phyloP scores from a whole-genome alignment of 192 early-diverging fungal species.

The Backusella liffmaniae region DNA sequence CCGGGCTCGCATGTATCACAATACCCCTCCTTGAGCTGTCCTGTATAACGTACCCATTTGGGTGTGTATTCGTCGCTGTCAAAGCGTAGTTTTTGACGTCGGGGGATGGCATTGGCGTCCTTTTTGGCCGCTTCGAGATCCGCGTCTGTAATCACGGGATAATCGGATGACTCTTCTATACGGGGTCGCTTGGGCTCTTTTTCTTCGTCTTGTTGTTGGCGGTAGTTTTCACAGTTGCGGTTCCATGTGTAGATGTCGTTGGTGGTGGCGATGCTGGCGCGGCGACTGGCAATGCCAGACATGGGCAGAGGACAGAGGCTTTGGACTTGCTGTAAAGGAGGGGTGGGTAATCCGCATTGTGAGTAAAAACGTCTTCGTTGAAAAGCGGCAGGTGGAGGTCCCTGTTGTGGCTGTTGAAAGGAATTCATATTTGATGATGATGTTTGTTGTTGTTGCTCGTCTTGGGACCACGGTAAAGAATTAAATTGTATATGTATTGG shows the following conservation, averaged over 20 bases:
- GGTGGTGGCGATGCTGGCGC: neutral
- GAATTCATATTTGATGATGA: neutral
- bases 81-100: conserved; percentile 70
- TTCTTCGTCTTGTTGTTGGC: neutral
- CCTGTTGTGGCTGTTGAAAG: neutral
- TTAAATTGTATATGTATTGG: conserved; percentile 1
- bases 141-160: conserved; percentile 27
- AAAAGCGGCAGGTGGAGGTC: neutral
- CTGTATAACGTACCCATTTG: conserved; percentile 73
- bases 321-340: neutral
- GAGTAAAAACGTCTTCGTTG: neutral
- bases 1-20: conserved; percentile 80
- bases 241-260: conserved; percentile 11
- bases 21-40: conserved; percentile 77
- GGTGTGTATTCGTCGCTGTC: conserved; percentile 79
- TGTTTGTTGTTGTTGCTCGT: neutral
- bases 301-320: neutral
- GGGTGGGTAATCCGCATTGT: neutral
- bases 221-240: neutral
- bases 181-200: neutral
- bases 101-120: conserved; percentile 50
- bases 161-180: neutral
- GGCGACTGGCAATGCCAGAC: neutral
- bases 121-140: conserved; percentile 46
- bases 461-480: neutral